Evolutionary conservation across 805 yeast genomes (phyloP).

Genomic region (Hanseniaspora hatyaiensis): DNA sequence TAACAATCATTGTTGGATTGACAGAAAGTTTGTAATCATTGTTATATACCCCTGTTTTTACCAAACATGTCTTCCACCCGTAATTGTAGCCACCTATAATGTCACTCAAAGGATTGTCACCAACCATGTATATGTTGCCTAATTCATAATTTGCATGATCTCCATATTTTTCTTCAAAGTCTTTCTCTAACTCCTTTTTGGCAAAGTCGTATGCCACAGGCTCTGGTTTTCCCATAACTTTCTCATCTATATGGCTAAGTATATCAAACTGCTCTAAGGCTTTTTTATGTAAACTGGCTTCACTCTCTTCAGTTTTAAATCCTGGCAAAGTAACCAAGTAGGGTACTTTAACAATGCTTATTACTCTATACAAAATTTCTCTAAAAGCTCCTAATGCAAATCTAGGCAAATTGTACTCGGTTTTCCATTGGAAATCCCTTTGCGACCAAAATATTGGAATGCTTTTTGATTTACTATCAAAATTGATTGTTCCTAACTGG

Average conservation of each 20-base stretch:
- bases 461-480: conserved; percentile 37
- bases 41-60: conserved; percentile 76
- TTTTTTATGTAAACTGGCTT: not conserved
- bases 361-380: conserved; percentile 48
- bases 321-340: conserved; percentile 7
- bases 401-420: conserved; percentile 62
- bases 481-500: conserved; percentile 42
- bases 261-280: conserved; percentile 11
- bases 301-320: not conserved
- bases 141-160: conserved; percentile 25
- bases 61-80: conserved; percentile 82
- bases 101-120: conserved; percentile 91
- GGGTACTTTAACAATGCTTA: conserved; percentile 25
- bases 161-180: not conserved
- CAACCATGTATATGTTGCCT: conserved; percentile 75
- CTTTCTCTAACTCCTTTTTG: conserved; percentile 41
- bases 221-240: conserved; percentile 73
- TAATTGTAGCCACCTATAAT: conserved; percentile 76
- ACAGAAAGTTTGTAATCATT: conserved; percentile 39
- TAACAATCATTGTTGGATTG: conserved; percentile 40
- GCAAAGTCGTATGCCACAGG: conserved; percentile 73
- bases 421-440: conserved; percentile 80
- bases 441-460: conserved; percentile 71
- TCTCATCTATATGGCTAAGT: conserved; percentile 41
- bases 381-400: conserved; percentile 89